Evolutionary conservation across 495 filamentous ascomycete genomes (phyloP), one percentile per base, ranked within the genome.

Genomic region (Lasiosphaeria hispida): DNA sequence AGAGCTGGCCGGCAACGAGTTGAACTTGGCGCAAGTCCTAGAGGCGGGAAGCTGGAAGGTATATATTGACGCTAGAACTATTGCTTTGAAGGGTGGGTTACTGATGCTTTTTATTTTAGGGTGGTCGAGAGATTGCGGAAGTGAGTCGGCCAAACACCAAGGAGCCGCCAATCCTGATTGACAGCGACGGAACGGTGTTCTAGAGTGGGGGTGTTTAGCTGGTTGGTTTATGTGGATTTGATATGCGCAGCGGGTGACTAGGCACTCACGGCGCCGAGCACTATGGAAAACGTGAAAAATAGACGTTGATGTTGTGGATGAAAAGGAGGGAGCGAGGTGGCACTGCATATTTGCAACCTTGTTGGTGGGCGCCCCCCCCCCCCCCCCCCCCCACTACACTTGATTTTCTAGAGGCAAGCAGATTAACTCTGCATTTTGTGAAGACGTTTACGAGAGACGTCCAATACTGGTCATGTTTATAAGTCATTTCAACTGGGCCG

Each of bases 21-120:
- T 96, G 60, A 87, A 71, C 37, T 63, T 96, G 61, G 82, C 90
- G 10, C 91, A 96, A 69, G 82, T 95, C 74, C 68, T 96, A 45
- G 91, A 96, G 71, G 90, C 91, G 1, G 91, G 91, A n/a, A 90
- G 87, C 61, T 96, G 91, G 91, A 98, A 98, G 88, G 93, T 96
- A 41, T 96, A 41, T 61, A 41, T 30, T 30, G 2, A 30, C 23
- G 5, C 2, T 30, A 5, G 23, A 30, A 30, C 23, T 30, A 30
- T 30, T 2, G 23, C 23, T 30, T 30, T 5, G 23, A n/a, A n/a
- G n/a, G 2, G 23, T 30, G 5, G 23, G 23, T 30, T 30, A 30
- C 65, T 80, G 69, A 81, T 57, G n/a, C n/a, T n/a, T n/a, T n/a
- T n/a, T 37, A 19, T 30, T 15, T 36, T 59, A 97, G 94, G 95